Evolutionary conservation across 2,329 filamentous ascomycete genomes (phyloP).

Genomic region (Neonectria hederae): DNA sequence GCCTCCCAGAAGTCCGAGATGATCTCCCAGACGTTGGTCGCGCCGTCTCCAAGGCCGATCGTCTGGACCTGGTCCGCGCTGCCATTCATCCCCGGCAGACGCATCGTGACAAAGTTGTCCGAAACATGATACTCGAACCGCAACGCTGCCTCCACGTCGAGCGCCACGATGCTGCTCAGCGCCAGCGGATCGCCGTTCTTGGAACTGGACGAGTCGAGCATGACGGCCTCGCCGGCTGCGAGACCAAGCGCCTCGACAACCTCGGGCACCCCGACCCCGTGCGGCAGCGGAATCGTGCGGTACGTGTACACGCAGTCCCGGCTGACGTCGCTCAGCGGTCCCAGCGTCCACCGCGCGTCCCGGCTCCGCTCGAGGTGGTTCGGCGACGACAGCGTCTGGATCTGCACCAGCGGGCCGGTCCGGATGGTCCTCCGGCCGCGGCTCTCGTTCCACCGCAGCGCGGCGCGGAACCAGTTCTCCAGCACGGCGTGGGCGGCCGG

Average conservation of each 20-base stretch:
- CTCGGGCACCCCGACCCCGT: constrained; percentile 60
- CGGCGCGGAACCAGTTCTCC: constrained; percentile 78
- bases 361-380: constrained; percentile 35
- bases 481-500: constrained; percentile 71
- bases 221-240: constrained; percentile 57
- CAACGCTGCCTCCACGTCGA: constrained; percentile 66
- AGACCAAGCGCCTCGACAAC: constrained; percentile 62
- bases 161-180: constrained; percentile 77
- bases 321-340: constrained; percentile 25
- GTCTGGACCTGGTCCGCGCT: constrained; percentile 19
- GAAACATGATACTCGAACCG: constrained; percentile 67
- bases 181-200: constrained; percentile 54
- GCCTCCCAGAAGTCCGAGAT: constrained; percentile 56
- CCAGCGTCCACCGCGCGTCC: background rate
- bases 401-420: constrained; percentile 26
- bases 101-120: constrained; percentile 49
- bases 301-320: constrained; percentile 48
- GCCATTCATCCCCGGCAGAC: constrained; percentile 32
- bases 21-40: constrained; percentile 59
- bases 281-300: constrained; percentile 54
- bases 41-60: constrained; percentile 38
- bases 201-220: constrained; percentile 69
- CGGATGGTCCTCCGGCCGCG: constrained; percentile 27
- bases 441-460: constrained; percentile 66
- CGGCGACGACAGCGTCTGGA: constrained; percentile 39